Evolutionary conservation across 2,329 filamentous ascomycete genomes (phyloP).

Genomic region (Aspergillus ibericus): DNA sequence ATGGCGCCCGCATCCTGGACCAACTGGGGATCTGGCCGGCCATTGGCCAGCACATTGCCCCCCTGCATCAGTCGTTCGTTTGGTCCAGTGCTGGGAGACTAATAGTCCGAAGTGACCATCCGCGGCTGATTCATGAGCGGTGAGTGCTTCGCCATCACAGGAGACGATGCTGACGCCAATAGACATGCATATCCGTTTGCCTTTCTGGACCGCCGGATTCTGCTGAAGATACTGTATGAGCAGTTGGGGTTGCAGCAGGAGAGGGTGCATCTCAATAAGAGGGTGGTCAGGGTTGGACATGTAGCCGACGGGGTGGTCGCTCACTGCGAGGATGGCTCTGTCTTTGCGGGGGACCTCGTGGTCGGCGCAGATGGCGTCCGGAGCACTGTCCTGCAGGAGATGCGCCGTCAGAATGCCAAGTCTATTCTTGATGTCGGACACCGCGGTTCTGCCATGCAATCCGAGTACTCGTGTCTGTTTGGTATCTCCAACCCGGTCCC

Average conservation of each 20-base stretch:
- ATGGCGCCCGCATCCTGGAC: slow-evolving; percentile 2
- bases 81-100: neutral
- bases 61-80: neutral
- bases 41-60: neutral
- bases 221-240: neutral
- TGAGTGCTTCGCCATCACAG: too few species aligned
- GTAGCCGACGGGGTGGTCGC: neutral
- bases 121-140: too few species aligned
- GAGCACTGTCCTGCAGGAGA: neutral
- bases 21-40: slow-evolving; percentile 2
- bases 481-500: neutral
- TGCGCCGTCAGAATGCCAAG: neutral
- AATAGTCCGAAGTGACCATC: too few species aligned
- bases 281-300: neutral
- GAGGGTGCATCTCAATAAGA: neutral
- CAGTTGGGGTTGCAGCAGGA: neutral
- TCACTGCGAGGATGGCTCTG: neutral
- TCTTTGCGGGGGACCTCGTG: slow-evolving; percentile 1
- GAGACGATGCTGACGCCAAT: neutral
- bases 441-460: neutral
- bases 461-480: neutral
- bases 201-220: slow-evolving; percentile 3
- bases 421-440: too few species aligned
- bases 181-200: slow-evolving; percentile 7
- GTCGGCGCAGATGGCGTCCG: slow-evolving; percentile 9